Conservation (phyloP, 768 basidiomycete species). For the Lactarius indigo region DNA sequence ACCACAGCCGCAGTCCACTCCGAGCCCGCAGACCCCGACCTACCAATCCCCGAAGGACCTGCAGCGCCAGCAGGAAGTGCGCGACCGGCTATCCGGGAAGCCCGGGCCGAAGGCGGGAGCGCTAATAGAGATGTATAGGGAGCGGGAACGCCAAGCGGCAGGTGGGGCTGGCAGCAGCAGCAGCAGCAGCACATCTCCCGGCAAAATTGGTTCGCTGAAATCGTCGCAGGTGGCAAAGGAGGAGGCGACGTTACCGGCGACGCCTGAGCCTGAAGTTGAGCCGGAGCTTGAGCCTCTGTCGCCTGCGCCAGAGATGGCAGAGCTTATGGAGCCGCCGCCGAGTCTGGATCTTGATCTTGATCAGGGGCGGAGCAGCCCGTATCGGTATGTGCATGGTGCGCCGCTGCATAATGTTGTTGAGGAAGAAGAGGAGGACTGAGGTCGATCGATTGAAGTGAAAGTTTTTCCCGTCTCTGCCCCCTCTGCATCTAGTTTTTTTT, state of each 20-base stretch:
- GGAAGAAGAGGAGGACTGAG: constrained; percentile 66
- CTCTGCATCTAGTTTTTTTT: not conserved
- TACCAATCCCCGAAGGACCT: constrained; percentile 1
- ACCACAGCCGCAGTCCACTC: not conserved
- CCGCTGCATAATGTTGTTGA: constrained; percentile 85
- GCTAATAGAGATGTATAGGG: constrained; percentile 84
- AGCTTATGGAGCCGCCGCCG: constrained; percentile 36
- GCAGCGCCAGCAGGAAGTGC: constrained; percentile 15
- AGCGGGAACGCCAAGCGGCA: constrained; percentile 49
- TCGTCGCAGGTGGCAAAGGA: constrained; percentile 2
- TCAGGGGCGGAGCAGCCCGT: constrained; percentile 58
- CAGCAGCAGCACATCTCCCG: constrained; percentile 12
- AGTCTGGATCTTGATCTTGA: constrained; percentile 35
- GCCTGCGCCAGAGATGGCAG: constrained; percentile 30
- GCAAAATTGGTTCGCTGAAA: constrained; percentile 30
- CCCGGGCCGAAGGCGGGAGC: constrained; percentile 58
- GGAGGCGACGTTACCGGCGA: constrained; percentile 14
- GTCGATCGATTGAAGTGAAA: too few species aligned
- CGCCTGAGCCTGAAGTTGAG: constrained; percentile 28
- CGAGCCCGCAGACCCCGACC: not conserved
- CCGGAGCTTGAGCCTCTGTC: constrained; percentile 21
- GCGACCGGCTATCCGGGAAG: constrained; percentile 24
- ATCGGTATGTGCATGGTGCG: constrained; percentile 76
- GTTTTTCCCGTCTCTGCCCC: not conserved
- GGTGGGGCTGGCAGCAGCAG: constrained; percentile 1